Conservation (phyloP, 23 red algal genomes). For the Chondrus crispus region DNA sequence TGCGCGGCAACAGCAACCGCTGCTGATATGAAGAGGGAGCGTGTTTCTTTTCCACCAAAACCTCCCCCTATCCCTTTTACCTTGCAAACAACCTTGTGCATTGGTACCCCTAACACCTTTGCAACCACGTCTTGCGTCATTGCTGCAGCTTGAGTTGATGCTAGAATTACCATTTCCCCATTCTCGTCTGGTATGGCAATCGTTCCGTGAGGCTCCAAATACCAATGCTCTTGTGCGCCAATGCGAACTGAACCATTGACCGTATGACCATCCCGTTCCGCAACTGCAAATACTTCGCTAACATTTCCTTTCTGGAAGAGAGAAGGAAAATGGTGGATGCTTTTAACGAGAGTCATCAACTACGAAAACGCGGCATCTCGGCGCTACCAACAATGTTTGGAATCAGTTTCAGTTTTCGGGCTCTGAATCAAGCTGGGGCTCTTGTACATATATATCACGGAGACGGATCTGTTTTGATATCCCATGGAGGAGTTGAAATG, state of each 20-base stretch:
- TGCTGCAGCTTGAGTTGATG: conserved; percentile 63
- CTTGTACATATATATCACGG: conserved; percentile 72
- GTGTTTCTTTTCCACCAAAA: conserved; percentile 91
- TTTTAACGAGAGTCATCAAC: conserved; percentile 50
- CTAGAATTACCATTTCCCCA: conserved; percentile 55
- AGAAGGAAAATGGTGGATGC: conserved; percentile 18
- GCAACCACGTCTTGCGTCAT: conserved; percentile 75
- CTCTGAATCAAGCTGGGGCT: conserved; percentile 79
- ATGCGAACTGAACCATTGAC: conserved; percentile 68
- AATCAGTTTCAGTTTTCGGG: conserved; percentile 73
- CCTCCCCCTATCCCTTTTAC: conserved; percentile 81
- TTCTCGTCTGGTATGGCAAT: conserved; percentile 69
- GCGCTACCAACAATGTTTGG: conserved; percentile 83
- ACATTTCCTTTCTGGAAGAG: background rate
- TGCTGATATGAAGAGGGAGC: conserved; percentile 44
- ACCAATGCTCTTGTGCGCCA: conserved; percentile 91
- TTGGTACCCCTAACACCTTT: conserved; percentile 54
- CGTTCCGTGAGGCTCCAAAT: conserved; percentile 76
- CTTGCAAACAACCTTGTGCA: conserved; percentile 60
- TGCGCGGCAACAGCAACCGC: conserved; percentile 77
- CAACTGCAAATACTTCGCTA: no score
- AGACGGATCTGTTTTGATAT: conserved; percentile 79
- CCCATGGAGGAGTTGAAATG: conserved; percentile 88
- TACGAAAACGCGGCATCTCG: conserved; percentile 72
- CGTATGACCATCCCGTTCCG: background rate